Conservation (phyloP, 2,329 filamentous ascomycete species). For the Ophiostoma quercus region DNA sequence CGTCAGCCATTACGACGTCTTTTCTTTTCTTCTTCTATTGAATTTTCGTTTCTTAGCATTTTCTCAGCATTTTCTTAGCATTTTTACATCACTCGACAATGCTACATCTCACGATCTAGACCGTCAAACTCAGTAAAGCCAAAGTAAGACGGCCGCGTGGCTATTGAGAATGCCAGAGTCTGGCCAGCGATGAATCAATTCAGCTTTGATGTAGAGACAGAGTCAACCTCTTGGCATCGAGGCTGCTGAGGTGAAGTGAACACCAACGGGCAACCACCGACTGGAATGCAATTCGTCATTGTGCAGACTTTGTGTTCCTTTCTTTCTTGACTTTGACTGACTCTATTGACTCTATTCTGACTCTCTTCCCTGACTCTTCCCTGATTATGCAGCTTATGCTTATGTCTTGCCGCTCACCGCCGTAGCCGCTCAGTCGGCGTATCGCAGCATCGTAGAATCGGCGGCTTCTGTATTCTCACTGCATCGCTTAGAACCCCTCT, state of each 20-base stretch:
- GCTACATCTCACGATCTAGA: not conserved
- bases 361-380: not conserved
- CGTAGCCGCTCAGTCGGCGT: not conserved
- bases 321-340: not conserved
- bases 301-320: not conserved
- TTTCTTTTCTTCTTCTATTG: not conserved
- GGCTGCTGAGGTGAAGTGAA: not conserved
- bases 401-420: not conserved
- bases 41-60: not conserved
- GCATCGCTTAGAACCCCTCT: not conserved
- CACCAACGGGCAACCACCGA: not conserved
- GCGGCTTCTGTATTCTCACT: no score
- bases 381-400: not conserved
- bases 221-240: not conserved
- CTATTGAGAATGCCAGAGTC: not conserved
- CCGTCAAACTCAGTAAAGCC: not conserved
- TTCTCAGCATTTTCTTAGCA: not conserved
- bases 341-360: not conserved
- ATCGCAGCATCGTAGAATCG: not conserved
- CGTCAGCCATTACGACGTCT: not conserved
- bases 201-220: no score
- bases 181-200: not conserved
- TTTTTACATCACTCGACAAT: no score
- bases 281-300: slow-evolving; percentile 2
- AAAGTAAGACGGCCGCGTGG: not conserved